Conservation (phyloP, 2,329 filamentous ascomycete genomes). For the Pezicula rhizophila region DNA sequence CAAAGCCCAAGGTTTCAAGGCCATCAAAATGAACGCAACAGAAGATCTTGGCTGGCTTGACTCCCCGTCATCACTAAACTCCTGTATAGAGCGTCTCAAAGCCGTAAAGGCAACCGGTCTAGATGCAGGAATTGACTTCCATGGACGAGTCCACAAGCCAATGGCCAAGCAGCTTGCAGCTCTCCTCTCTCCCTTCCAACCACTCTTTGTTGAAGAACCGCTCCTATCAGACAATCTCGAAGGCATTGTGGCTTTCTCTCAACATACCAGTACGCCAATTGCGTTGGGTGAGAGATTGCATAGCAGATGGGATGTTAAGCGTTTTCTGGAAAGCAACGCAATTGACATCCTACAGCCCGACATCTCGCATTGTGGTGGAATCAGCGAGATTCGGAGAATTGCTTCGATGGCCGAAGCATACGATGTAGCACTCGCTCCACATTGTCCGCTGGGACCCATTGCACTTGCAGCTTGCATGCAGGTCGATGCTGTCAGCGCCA, state of each 20-base stretch:
- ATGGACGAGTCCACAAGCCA: conserved; percentile 70
- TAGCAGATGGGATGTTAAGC: conserved; percentile 67
- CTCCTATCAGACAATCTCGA: conserved; percentile 58
- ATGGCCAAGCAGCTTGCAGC: conserved; percentile 74
- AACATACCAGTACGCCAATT: conserved; percentile 56
- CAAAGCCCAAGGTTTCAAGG: conserved; percentile 55
- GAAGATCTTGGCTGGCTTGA: conserved; percentile 73
- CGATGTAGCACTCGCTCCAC: conserved; percentile 66
- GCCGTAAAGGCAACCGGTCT: conserved; percentile 64
- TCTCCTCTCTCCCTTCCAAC: conserved; percentile 59
- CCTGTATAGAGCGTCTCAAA: conserved; percentile 60
- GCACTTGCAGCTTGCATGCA: conserved; percentile 67
- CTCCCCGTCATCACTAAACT: conserved; percentile 56
- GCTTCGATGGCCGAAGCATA: conserved; percentile 68
- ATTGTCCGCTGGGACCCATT: conserved; percentile 68
- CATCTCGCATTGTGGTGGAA: conserved; percentile 65
- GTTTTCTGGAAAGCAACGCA: conserved; percentile 61
- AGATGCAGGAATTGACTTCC: conserved; percentile 72
- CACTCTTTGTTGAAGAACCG: conserved; percentile 73
- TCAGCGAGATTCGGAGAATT: conserved; percentile 64
- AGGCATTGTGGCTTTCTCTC: conserved; percentile 52
- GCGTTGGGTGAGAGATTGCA: conserved; percentile 68
- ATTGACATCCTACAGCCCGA: conserved; percentile 72
- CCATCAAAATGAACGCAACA: conserved; percentile 76
- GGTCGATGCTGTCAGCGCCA: conserved; percentile 53